These are phyloP conservation scores for Hamamelis virginiana DNA, from an alignment of 164 flowering plant species.

Conservation along the genomic window DNA sequence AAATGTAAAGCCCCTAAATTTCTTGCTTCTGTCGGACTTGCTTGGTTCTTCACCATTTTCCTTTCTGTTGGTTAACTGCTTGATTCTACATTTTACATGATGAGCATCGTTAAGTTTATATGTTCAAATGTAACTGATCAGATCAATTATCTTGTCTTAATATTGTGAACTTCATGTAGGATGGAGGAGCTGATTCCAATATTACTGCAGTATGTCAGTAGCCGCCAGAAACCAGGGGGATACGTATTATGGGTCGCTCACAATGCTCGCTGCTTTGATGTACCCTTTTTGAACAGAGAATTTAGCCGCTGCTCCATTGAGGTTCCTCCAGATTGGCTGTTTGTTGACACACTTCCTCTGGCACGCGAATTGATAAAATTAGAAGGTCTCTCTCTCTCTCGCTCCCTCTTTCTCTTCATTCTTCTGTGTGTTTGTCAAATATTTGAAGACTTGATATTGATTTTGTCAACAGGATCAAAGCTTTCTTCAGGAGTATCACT, in stretches of 20 bases:
- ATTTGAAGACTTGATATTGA: background rate
- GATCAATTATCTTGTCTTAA: background rate
- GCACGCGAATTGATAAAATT: constrained; percentile 62
- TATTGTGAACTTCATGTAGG: constrained; percentile 38
- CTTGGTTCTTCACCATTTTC: too few species aligned
- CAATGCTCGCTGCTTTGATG: constrained; percentile 78
- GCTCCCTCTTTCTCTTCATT: constrained; percentile 6
- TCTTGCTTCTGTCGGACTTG: too few species aligned
- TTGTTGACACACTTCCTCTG: constrained; percentile 69
- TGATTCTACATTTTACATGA: background rate
- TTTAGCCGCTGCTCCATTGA: constrained; percentile 64
- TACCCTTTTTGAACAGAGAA: constrained; percentile 71
- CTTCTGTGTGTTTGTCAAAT: too few species aligned
- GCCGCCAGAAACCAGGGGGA: constrained; percentile 77
- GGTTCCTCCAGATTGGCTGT: constrained; percentile 74
- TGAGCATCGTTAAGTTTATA: too few species aligned
- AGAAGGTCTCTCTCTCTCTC: constrained; percentile 43
- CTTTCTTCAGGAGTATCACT: constrained; percentile 27
- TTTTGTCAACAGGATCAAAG: constrained; percentile 40
- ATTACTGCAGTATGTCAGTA: constrained; percentile 52
- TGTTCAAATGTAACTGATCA: too few species aligned
- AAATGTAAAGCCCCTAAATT: too few species aligned
- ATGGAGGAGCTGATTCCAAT: constrained; percentile 82
- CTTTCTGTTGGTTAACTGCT: background rate
- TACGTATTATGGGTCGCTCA: constrained; percentile 66